Evolutionary conservation across 345 rosid species (phyloP).

Genomic region (Iberis pinnata): DNA sequence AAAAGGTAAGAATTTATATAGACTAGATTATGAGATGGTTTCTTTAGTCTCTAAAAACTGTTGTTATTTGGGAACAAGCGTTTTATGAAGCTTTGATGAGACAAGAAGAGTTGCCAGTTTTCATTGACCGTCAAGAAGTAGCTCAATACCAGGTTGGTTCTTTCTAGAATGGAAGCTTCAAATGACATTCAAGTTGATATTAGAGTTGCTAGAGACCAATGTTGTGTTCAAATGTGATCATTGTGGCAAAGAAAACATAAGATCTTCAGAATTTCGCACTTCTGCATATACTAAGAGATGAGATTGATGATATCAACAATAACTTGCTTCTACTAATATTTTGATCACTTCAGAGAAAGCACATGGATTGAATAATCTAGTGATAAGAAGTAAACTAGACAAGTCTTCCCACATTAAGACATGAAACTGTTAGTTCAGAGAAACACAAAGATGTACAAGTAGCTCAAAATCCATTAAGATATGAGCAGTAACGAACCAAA

Average conservation of each 20-base stretch:
- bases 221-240: too few species aligned
- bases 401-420: too few species aligned
- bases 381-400: background rate
- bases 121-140: slow-evolving; percentile 80
- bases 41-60: background rate
- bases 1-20: slow-evolving; percentile 52
- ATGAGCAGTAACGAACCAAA: too few species aligned
- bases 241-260: too few species aligned
- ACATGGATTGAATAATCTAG: too few species aligned
- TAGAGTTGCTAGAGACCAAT: too few species aligned
- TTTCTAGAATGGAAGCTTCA: too few species aligned
- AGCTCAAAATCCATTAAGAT: slow-evolving; percentile 1
- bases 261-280: too few species aligned
- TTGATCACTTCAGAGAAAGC: slow-evolving; percentile 13
- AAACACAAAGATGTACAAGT: slow-evolving; percentile 6
- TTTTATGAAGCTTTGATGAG: slow-evolving; percentile 87
- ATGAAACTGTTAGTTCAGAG: background rate
- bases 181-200: too few species aligned
- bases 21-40: background rate
- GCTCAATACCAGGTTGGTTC: slow-evolving; percentile 56
- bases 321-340: slow-evolving; percentile 1
- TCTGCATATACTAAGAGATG: too few species aligned
- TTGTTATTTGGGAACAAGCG: slow-evolving; percentile 44
- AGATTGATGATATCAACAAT: slow-evolving; percentile 11
- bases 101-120: slow-evolving; percentile 93